Evolutionary conservation across 768 basidiomycete genomes (phyloP).

Genomic region (Termitomyces sp.): DNA sequence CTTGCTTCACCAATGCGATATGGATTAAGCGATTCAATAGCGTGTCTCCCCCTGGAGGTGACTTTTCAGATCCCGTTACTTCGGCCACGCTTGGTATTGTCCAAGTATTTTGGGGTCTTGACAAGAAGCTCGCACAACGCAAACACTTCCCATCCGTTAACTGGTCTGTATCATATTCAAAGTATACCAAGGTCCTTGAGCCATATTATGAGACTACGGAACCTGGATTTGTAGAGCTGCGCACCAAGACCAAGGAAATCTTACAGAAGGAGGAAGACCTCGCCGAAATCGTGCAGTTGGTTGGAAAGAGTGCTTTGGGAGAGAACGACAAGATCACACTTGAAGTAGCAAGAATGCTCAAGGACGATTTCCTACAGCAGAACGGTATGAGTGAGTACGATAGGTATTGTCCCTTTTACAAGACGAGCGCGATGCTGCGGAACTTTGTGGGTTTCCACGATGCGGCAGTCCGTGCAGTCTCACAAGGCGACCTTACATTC

Average conservation of each 20-base stretch:
- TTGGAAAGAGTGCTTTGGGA: slow-evolving; percentile 95
- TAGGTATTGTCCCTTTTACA: slow-evolving; percentile 97
- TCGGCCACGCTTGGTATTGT: slow-evolving; percentile 97
- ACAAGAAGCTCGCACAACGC: slow-evolving; percentile 97
- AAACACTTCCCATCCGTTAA: slow-evolving; percentile 99
- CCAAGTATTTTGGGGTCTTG: slow-evolving; percentile 99
- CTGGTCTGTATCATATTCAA: slow-evolving; percentile 99
- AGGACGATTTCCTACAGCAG: slow-evolving; percentile 96
- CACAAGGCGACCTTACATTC: slow-evolving; percentile 79
- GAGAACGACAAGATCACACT: slow-evolving; percentile 98
- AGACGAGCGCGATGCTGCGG: slow-evolving; percentile 92
- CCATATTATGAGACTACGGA: slow-evolving; percentile 86
- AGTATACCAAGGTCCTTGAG: slow-evolving; percentile 93
- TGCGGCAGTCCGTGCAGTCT: slow-evolving; percentile 79
- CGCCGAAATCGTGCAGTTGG: slow-evolving; percentile 98
- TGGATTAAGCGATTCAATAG: slow-evolving; percentile 32
- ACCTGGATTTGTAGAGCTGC: slow-evolving; percentile 93
- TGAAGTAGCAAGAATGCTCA: slow-evolving; percentile 94
- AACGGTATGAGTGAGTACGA: slow-evolving; percentile 99
- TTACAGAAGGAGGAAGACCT: slow-evolving; percentile 98
- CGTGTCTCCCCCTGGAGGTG: slow-evolving; percentile 97
- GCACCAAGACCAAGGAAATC: slow-evolving; percentile 92
- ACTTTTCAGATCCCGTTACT: slow-evolving; percentile 98
- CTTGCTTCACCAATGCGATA: neutral
- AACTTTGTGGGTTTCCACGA: slow-evolving; percentile 96